phyloP scores from a whole-genome alignment of 2,329 filamentous ascomycete species.

The Fusarium newnesense region DNA sequence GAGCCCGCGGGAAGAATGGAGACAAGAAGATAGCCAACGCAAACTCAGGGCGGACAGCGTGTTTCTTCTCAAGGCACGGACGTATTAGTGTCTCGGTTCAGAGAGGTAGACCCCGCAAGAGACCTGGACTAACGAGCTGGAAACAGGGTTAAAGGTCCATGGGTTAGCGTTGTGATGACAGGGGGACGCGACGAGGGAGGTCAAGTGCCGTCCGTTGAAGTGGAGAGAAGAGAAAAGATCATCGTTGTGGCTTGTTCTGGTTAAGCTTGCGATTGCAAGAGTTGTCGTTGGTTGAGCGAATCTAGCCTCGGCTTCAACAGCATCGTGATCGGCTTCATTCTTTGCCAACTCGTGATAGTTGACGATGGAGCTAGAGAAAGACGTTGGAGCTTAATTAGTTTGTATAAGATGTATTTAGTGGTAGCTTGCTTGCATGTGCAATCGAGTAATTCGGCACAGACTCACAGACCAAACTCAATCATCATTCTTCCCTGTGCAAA shows the following conservation, averaged over 20 bases:
- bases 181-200: background rate
- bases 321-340: background rate
- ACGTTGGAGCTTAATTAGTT: background rate
- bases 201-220: constrained; percentile 3
- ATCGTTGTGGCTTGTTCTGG: constrained; percentile 8
- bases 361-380: background rate
- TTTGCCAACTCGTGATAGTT: background rate
- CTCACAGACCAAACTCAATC: background rate
- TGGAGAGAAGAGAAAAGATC: constrained; percentile 10
- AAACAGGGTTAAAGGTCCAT: background rate
- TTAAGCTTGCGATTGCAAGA: constrained; percentile 23
- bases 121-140: background rate
- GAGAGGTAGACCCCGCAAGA: background rate
- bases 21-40: background rate
- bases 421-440: background rate
- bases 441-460: background rate
- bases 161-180: background rate
- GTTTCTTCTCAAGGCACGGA: constrained; percentile 1
- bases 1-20: background rate
- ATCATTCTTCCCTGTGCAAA: background rate
- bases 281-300: background rate
- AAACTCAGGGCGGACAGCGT: background rate
- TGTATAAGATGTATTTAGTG: constrained; percentile 1
- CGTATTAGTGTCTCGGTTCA: background rate
- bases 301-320: constrained; percentile 15